Evolutionary conservation across 495 filamentous ascomycete genomes (phyloP).

Genomic region (Daldinia childiae): DNA sequence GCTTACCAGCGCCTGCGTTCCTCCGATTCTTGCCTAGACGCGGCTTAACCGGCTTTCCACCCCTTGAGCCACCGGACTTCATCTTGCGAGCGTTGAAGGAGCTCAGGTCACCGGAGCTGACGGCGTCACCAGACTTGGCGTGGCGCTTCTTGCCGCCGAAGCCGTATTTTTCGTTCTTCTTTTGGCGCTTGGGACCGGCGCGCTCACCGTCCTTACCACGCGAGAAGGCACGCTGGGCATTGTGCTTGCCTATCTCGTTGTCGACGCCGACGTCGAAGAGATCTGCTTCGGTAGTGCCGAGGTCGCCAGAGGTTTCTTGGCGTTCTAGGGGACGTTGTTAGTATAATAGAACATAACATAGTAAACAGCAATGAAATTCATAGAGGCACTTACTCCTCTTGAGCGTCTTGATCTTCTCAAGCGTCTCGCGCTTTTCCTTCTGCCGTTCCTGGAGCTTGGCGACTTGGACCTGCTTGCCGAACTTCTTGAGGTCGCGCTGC

Average conservation of each 20-base stretch:
- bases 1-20: conserved; percentile 46
- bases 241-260: conserved; percentile 65
- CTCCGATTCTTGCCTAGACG: conserved; percentile 55
- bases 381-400: conserved; percentile 80
- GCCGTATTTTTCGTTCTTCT: conserved; percentile 92
- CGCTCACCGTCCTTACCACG: conserved; percentile 49
- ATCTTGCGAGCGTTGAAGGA: conserved; percentile 84
- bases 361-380: neutral
- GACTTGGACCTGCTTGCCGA: conserved; percentile 98
- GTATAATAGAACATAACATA: conserved; percentile 1
- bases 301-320: conserved; percentile 71
- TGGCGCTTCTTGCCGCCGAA: conserved; percentile 94
- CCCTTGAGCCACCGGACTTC: conserved; percentile 61
- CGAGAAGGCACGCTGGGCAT: conserved; percentile 55
- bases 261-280: conserved; percentile 96
- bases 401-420: conserved; percentile 91
- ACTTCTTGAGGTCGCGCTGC: conserved; percentile 96
- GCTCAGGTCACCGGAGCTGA: conserved; percentile 78
- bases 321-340: conserved; percentile 70
- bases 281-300: conserved; percentile 77
- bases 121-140: conserved; percentile 86
- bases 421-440: conserved; percentile 86
- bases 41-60: conserved; percentile 27
- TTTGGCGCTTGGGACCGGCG: conserved; percentile 76
- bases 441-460: conserved; percentile 92